phyloP scores from a whole-genome alignment of 495 filamentous ascomycete species.

The Staphylotrichum tortipilum region DNA sequence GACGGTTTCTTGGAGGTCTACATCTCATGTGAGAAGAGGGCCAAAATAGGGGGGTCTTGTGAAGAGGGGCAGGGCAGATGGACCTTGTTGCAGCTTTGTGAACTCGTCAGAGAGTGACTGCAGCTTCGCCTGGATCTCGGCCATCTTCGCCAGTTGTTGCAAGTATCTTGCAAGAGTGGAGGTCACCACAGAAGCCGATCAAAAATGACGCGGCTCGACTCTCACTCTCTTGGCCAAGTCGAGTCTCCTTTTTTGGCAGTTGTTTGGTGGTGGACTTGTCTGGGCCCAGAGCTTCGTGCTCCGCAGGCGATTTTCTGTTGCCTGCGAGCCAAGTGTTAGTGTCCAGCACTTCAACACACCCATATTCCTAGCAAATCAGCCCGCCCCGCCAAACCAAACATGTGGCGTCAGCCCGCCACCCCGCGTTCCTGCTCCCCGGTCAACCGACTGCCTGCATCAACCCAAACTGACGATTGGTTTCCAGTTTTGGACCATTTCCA shows the following conservation, averaged over 20 bases:
- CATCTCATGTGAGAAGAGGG: neutral
- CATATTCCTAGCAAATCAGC: conserved; percentile 4
- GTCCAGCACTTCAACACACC: neutral
- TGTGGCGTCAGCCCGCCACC: conserved; percentile 24
- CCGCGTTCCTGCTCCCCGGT: conserved; percentile 24
- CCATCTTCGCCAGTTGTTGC: conserved; percentile 28
- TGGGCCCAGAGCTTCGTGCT: neutral
- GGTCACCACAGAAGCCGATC: neutral
- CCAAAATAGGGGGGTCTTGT: neutral
- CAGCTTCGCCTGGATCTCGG: conserved; percentile 47
- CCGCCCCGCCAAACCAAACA: conserved; percentile 2
- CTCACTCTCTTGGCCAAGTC: neutral
- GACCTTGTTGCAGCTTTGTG: conserved; percentile 76
- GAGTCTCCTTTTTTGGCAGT: conserved; percentile 3
- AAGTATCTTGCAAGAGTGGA: neutral
- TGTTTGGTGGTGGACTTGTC: neutral
- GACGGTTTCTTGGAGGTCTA: conserved; percentile 70
- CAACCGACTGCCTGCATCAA: conserved; percentile 18
- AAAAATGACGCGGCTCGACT: neutral
- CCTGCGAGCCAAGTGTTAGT: neutral
- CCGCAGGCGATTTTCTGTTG: neutral
- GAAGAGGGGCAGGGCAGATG: too few species aligned
- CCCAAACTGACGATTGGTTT: neutral
- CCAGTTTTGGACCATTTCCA: too few species aligned
- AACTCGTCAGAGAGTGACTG: conserved; percentile 82